Evolutionary conservation across 805 yeast genomes (phyloP), one percentile per base, ranked within the genome.

Genomic region (Metschnikowia koreensis): DNA sequence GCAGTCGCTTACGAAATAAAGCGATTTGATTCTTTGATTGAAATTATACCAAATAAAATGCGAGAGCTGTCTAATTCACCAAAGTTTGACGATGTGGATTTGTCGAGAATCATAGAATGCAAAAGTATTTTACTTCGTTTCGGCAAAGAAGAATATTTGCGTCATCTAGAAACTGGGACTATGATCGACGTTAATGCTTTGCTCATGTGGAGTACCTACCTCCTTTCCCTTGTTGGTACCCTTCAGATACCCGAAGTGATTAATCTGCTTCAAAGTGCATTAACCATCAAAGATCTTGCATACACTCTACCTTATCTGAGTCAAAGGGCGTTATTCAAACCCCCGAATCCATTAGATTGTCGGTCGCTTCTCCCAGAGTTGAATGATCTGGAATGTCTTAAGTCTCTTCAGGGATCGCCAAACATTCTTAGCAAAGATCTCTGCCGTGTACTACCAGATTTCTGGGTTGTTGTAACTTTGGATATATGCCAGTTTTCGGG

Each of bases 401-500:
- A 33, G 43, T 36, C 56, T 57, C 12, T 44, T 31, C 22, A 63
- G 54, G 29, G 16, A 8, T 37, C 31, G 42, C 54, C 38, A 16
- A n/a, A 50, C 52, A 4, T 60, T 49, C 38, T 64, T 33, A 45
- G 28, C 33, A 41, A 36, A 22, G 47, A 46, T 38, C 50, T 47
- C 40, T 58, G 55, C 53, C 7, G 43, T 59, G 40, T 47, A 13
- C 40, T 47, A 31, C 87, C 88, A 0, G 51, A 64, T 0, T 65
- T 67, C 17, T 86, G 91, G 92, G 60, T 73, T 3, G 77, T 85
- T 0, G 67, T 89, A 0, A 73, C 86, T 0, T 66, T 91, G 26
- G 92, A 86, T 59, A 61, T 81, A 8, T 83, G 89, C 55, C 68
- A 80, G 0, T 59, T 73, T 8, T 77, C 84, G 8, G 87, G 84